These are phyloP conservation scores for Pseudogymnoascus sp. DNA, from an alignment of 2,329 filamentous ascomycete species.

Conservation along the genomic window DNA sequence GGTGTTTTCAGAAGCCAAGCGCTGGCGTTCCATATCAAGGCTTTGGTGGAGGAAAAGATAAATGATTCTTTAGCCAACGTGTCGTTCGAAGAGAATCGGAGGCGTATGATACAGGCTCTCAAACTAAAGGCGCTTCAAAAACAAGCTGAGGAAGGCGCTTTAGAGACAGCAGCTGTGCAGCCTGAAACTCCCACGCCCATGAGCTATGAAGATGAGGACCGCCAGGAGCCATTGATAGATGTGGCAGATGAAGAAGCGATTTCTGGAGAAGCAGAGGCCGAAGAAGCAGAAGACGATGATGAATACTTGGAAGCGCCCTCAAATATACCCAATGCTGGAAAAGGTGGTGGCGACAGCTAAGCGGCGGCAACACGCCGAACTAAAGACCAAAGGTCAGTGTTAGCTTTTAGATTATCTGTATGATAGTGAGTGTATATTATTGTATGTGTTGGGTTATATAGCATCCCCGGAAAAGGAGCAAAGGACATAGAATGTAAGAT, in stretches of 20 bases:
- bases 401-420: background rate
- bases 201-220: constrained; percentile 3
- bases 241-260: background rate
- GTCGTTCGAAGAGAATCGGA: background rate
- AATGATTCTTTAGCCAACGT: constrained; percentile 18
- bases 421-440: constrained; percentile 1
- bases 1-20: constrained; percentile 69
- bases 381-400: background rate
- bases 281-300: constrained; percentile 1
- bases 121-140: background rate
- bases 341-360: background rate
- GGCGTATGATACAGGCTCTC: background rate
- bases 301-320: background rate
- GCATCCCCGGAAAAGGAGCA: background rate
- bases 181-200: background rate
- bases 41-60: constrained; percentile 68
- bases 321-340: background rate
- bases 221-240: constrained; percentile 1
- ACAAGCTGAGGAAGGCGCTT: background rate
- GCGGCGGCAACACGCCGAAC: background rate
- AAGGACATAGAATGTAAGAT: constrained; percentile 1
- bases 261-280: background rate
- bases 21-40: constrained; percentile 72
- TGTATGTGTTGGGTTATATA: background rate
- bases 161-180: background rate